Base-by-base conservation (phyloP, 2,329 filamentous ascomycete genomes). In the Huntiella savannae region DNA sequence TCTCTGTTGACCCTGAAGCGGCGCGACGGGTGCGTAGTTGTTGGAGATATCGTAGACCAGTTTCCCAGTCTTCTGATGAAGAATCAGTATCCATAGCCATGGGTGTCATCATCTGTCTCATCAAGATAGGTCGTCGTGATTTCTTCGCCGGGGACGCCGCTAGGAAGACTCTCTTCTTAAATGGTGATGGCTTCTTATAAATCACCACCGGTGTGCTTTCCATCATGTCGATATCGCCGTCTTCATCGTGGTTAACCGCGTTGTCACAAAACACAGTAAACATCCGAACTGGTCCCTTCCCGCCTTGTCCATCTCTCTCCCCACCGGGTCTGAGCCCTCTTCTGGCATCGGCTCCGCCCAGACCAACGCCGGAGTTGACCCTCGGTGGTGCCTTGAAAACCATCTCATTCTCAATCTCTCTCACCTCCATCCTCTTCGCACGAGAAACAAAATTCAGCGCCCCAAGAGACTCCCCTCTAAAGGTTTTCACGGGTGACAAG, bases 371-470 rank as follows among this genome's bases (percentile, higher is more conserved):
- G 8, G 62, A 58, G 54, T 56, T 62, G n/a, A 70, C 66, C 47
- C 75, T 71, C 22, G 79, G 75, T 47, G 75, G 71, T 46, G 82
- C 78, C 58, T 82, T 85, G 65, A 84, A 92, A 36, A 94, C 79
- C 3, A 92, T 80, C 57, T 95, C 86, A 57, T 96, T 96, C 61
- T 96, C 88, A 49, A 94, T 83, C 60, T 96, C 91, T 43, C 85
- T 79, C 8, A 94, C 81, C 60, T 96, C 88, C 54, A 96, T 95
- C 56, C 92, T 85, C 67, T 95, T 95, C 17, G 88, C 92, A 8
- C 88, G 75, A 44, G 91, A 95, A 56, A 87, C 91, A 56, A 96
- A 91, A 57, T 94, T 95, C 45, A 96, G 66, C 52, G 87, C 94
- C 62, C 84, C 93, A 4, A 95, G 69, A 0, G 88, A 95, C 59